phyloP scores from a whole-genome alignment of 2,329 filamentous ascomycete genomes.

The Claviceps pazoutovae region DNA sequence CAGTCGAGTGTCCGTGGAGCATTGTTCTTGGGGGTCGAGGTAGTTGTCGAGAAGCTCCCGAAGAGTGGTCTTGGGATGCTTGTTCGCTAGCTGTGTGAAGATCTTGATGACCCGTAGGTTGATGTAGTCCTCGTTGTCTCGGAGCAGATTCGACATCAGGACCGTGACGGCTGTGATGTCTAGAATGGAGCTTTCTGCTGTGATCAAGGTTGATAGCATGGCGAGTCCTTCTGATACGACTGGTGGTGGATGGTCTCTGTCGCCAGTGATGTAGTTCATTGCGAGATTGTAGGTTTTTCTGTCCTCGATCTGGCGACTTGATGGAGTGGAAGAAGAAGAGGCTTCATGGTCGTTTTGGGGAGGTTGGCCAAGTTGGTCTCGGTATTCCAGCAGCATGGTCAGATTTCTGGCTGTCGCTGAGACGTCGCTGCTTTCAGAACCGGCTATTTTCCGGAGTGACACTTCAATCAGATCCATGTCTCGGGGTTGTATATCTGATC shows the following conservation, averaged over 20 bases:
- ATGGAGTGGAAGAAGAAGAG: conserved; percentile 23
- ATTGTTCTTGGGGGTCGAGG: conserved; percentile 46
- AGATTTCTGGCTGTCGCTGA: conserved; percentile 43
- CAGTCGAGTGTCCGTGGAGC: conserved; percentile 47
- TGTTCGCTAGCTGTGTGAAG: conserved; percentile 45
- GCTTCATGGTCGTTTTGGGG: conserved; percentile 17
- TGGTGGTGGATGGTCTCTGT: conserved; percentile 47
- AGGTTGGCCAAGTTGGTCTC: conserved; percentile 36
- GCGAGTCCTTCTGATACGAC: conserved; percentile 53
- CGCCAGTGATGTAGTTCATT: conserved; percentile 45
- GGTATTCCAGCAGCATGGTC: conserved; percentile 39
- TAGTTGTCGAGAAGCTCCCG: conserved; percentile 54
- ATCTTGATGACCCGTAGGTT: conserved; percentile 54
- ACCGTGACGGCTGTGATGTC: conserved; percentile 53
- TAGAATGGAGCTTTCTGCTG: conserved; percentile 39
- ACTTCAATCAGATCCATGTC: conserved; percentile 32
- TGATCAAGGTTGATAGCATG: conserved; percentile 43
- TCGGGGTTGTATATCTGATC: conserved; percentile 27
- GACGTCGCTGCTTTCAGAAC: conserved; percentile 23
- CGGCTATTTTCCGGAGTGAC: conserved; percentile 31
- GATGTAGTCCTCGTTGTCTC: conserved; percentile 57
- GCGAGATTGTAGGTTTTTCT: conserved; percentile 48
- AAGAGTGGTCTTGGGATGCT: conserved; percentile 47
- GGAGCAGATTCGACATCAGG: conserved; percentile 48
- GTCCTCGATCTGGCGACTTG: conserved; percentile 40